Conservation (phyloP, 1,284 basidiomycete genomes). For the Malassezia equina region DNA sequence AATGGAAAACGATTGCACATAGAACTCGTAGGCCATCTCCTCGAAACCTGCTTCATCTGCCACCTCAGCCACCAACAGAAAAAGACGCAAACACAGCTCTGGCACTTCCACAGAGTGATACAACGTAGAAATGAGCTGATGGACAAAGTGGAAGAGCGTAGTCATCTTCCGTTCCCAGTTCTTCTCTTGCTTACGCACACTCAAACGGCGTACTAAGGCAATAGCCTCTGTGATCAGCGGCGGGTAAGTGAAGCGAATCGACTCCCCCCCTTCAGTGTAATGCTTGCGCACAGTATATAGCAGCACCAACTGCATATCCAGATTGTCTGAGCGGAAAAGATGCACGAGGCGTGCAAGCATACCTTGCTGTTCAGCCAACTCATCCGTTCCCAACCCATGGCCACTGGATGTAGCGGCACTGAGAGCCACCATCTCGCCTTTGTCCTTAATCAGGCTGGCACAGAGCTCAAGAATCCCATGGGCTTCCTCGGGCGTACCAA, state of each 20-base stretch:
- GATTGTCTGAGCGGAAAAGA: conserved; percentile 39
- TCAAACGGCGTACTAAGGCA: conserved; percentile 43
- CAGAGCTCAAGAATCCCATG: conserved; percentile 43
- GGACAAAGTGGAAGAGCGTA: conserved; percentile 44
- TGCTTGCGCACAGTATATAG: conserved; percentile 40
- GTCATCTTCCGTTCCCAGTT: conserved; percentile 41
- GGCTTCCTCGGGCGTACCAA: conserved; percentile 43
- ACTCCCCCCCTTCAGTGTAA: conserved; percentile 40
- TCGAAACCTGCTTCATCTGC: conserved; percentile 45
- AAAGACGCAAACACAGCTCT: conserved; percentile 39
- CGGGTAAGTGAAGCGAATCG: conserved; percentile 41
- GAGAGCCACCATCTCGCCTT: conserved; percentile 24
- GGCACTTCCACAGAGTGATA: conserved; percentile 45
- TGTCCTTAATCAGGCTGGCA: conserved; percentile 36
- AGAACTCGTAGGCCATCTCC: conserved; percentile 45
- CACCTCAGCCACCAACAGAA: conserved; percentile 39
- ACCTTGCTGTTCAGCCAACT: conserved; percentile 44
- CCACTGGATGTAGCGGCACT: not conserved
- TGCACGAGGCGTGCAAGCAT: conserved; percentile 44
- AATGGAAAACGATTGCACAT: conserved; percentile 45
- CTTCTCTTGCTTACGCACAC: conserved; percentile 23
- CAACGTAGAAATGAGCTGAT: conserved; percentile 42
- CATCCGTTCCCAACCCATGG: conserved; percentile 23
- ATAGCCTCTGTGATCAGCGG: conserved; percentile 39
- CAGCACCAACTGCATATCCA: conserved; percentile 42